Base-by-base conservation (phyloP, 2,329 filamentous ascomycete species). In the Drechslerella dactyloides region DNA sequence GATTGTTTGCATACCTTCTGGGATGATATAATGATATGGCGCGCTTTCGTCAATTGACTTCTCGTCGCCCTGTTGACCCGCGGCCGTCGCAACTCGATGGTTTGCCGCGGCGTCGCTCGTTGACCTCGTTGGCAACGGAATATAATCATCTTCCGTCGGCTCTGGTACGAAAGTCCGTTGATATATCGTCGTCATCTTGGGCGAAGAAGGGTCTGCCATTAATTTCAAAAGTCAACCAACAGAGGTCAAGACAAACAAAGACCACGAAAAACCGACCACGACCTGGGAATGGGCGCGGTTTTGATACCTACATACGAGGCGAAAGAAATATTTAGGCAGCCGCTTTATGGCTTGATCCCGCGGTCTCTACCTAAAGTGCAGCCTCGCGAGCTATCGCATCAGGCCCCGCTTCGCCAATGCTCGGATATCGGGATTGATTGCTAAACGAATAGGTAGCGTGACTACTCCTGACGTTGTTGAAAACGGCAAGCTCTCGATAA, bases 1-100 rank as follows among this genome's bases (percentile, higher is more conserved):
- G 57, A 42, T n/a, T 60, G 19, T 8, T 3, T 21, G 57, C 58
- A 21, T 58, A 69, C 65, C 65, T 63, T 69, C 65, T 21, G 65
- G 65, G 21, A 69, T 69, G 35, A 69, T 69, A 54, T 69, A 69
- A 54, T 69, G 65, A 50, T 69, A 69, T 17, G 65, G 65, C 19
- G 52, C 24, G 24, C 65, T 69, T 46, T 69, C 65, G 11, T 58
- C 46, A 48, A 69, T 37, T 1, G 65, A 69, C 21, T 69, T 69
- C 35, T 69, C 65, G 15, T 69, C 65, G 21, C 58, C 65, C 15
- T 48, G 56, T 33, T 40, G 55, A 23, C 56, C 56, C 19, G 37
- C 2, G 3, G 37, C 37, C 37, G 54, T 35, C n/a, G 56, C 42
- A 30, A 54, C 11, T n/a, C 58, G 63, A 37, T 50, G 63, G 42